These are phyloP conservation scores for Symbiodinium pilosum DNA, from an alignment of 73 alveolate species.

Conservation along the genomic window DNA sequence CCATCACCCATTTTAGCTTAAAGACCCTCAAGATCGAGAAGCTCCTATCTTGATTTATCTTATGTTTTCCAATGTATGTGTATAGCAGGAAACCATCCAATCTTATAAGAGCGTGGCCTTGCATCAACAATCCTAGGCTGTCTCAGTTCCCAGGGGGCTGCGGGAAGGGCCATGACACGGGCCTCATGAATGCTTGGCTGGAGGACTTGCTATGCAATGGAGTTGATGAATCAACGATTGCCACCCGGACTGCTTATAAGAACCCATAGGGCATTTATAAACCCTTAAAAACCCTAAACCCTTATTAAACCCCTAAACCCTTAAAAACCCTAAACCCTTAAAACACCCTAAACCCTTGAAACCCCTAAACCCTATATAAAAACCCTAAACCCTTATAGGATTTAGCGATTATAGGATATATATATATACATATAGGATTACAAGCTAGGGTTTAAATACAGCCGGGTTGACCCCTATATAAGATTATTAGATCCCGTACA, in stretches of 20 bases:
- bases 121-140: background rate
- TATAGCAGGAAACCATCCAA: background rate
- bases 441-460: too few species aligned
- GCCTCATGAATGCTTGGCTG: conserved; percentile 7
- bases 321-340: background rate
- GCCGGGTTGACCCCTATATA: too few species aligned
- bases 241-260: background rate
- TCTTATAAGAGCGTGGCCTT: background rate
- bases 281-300: background rate
- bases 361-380: too few species aligned
- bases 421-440: too few species aligned
- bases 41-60: background rate
- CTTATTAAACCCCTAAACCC: background rate
- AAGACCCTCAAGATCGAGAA: background rate
- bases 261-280: background rate
- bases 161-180: background rate
- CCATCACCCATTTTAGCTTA: background rate
- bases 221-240: background rate
- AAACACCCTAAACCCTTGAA: too few species aligned
- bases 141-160: background rate
- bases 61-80: background rate
- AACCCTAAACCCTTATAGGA: too few species aligned
- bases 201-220: background rate
- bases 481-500: too few species aligned
- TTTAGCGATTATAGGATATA: too few species aligned